Base-by-base conservation (phyloP, 139 green algal genomes). In the Gonium pectorale region DNA sequence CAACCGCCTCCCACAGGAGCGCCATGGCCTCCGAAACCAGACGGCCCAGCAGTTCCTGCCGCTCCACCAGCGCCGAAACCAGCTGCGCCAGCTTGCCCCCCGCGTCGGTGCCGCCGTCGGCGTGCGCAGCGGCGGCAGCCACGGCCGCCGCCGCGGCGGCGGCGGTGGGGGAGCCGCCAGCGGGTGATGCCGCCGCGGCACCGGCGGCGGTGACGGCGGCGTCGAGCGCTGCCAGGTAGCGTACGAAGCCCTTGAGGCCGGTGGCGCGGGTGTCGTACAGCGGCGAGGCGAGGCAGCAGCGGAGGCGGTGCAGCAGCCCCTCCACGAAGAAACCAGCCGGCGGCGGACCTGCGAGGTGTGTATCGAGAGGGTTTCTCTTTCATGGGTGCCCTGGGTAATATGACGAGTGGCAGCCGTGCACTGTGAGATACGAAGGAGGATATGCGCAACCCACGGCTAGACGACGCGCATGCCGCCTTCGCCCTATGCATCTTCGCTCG, bases 211-310 rank as follows among this genome's bases (percentile, higher is more conserved):
- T 33, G 33, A 79, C 38, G 44, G 78, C 85, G 21, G 85, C 70
- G 33, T 33, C 7, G 0, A 72, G 5, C 0, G 66, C 66, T 2
- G 66, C 35, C 22, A 72, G 66, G 37, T 31, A 29, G 11, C 49
- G 21, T 2, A 66, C 40, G 15, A 83, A 29, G 54, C 74, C 73
- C 79, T 95, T 95, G 49, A 92, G 44, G 5, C 85, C 90, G 4
- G 91, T 86, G 13, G 89, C 83, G 3, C 88, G 70, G 29, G 94
- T 88, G 31, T 96, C 93, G 67, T 93, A 93, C 0, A 41, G 54
- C 4, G n/a, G 27, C 27, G 66, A 87, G 1, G 37, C 37, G 38
- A 95, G 59, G 24, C 83, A 92, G 11, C 15, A 27, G 3, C 26
- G 35, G 63, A 94, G 77, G 41, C 80, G 79, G n/a, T 69, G 52